A percentile compares a stretch with the other conserved stretches of the same genome.
These are phyloP conservation scores for Elsinoe australis DNA, from an alignment of 2,329 filamentous ascomycete genomes.

Conservation along the genomic window DNA sequence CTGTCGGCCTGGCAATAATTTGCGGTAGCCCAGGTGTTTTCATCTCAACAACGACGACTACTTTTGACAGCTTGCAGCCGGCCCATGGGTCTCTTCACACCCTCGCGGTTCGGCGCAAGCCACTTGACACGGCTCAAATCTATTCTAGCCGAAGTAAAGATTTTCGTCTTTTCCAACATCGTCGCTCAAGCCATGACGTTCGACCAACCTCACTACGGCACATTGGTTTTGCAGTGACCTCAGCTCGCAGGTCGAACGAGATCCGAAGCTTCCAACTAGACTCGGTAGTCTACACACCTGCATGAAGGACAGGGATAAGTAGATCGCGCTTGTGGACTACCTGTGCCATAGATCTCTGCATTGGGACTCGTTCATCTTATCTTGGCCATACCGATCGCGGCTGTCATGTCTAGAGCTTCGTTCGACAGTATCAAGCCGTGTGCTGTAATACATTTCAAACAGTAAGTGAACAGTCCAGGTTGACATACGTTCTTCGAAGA, in stretches of 20 bases:
- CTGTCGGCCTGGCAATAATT: neutral
- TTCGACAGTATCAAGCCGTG: too few species aligned
- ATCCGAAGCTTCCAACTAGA: neutral
- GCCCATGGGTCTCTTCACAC: neutral
- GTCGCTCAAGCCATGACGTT: constrained; percentile 6
- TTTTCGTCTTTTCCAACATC: neutral
- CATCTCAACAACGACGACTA: too few species aligned
- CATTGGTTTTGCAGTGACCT: neutral
- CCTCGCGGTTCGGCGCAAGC: constrained; percentile 4
- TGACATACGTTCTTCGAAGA: too few species aligned
- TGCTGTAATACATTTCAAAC: too few species aligned
- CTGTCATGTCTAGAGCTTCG: too few species aligned
- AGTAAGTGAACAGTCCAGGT: too few species aligned
- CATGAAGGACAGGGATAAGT: neutral
- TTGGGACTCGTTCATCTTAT: too few species aligned
- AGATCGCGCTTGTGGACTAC: too few species aligned
- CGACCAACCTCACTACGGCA: neutral
- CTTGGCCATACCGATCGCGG: too few species aligned
- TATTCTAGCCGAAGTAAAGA: constrained; percentile 4
- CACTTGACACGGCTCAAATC: constrained; percentile 1
- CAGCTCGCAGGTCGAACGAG: neutral
- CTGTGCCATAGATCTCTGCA: too few species aligned
- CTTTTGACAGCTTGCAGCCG: neutral
- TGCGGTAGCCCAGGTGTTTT: too few species aligned
- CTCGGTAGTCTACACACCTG: neutral